phyloP scores from a whole-genome alignment of 2,329 filamentous ascomycete species.

The Rutstroemia sp. region DNA sequence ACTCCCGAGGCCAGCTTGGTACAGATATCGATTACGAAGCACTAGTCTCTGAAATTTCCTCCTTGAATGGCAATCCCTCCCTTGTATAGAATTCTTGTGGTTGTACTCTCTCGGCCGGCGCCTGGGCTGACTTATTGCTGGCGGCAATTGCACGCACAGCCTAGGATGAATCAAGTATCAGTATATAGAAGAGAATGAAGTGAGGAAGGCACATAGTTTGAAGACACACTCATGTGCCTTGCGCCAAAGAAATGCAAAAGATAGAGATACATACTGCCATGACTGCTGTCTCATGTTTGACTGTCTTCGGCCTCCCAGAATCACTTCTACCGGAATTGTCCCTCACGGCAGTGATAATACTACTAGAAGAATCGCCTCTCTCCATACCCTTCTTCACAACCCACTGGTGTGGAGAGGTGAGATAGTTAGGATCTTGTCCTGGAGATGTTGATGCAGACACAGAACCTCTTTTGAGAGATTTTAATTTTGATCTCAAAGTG shows the following conservation, averaged over 20 bases:
- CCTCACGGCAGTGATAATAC: conserved; percentile 21
- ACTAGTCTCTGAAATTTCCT: neutral
- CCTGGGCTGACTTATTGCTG: neutral
- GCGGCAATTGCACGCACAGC: conserved; percentile 3
- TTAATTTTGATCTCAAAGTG: neutral
- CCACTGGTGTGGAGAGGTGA: neutral
- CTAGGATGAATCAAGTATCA: neutral
- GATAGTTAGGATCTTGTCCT: neutral
- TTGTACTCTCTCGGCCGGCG: neutral
- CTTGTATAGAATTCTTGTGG: neutral
- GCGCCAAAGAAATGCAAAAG: neutral
- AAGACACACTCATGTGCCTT: neutral
- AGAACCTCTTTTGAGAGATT: neutral
- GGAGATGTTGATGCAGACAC: neutral
- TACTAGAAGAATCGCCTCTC: conserved; percentile 20
- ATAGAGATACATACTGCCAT: conserved; percentile 4
- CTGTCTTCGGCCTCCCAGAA: neutral
- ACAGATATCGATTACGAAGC: too few species aligned
- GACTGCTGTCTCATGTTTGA: conserved; percentile 4
- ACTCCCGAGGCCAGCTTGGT: too few species aligned
- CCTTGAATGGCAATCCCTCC: neutral
- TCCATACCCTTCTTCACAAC: neutral
- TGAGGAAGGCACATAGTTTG: neutral
- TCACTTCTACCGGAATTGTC: conserved; percentile 16
- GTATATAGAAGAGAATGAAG: neutral